Evolutionary conservation across 2,329 filamentous ascomycete genomes (phyloP).

Genomic region (Leptographium galeiforme): DNA sequence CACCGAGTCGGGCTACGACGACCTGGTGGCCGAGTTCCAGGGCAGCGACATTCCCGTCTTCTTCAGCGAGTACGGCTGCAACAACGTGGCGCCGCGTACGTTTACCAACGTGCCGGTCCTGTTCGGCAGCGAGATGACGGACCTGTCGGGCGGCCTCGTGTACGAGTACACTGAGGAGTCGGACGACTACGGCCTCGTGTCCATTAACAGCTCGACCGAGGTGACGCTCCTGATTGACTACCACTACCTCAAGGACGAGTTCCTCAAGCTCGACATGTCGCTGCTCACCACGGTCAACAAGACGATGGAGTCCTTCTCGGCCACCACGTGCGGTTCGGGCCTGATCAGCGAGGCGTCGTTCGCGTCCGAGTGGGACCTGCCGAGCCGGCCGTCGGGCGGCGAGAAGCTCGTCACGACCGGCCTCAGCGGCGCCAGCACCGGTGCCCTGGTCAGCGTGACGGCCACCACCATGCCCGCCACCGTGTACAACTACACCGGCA

Average conservation of each 20-base stretch:
- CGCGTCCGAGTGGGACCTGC: not conserved
- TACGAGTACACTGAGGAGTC: conserved; percentile 62
- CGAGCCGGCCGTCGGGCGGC: conserved; percentile 1
- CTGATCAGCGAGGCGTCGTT: not conserved
- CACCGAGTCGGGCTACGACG: conserved; percentile 37
- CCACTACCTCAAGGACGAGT: not conserved
- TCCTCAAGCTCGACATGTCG: not conserved
- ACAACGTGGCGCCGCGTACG: conserved; percentile 47
- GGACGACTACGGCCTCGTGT: conserved; percentile 33
- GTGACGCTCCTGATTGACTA: conserved; percentile 2
- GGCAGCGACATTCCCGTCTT: conserved; percentile 56
- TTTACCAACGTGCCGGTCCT: conserved; percentile 61
- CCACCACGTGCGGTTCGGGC: not conserved
- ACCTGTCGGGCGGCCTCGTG: conserved; percentile 56
- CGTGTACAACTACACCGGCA: conserved; percentile 3
- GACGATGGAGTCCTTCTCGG: not conserved
- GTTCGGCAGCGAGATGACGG: conserved; percentile 53
- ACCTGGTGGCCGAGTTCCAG: conserved; percentile 48
- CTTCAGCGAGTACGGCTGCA: conserved; percentile 68
- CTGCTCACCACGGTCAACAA: not conserved
- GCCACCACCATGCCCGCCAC: conserved; percentile 4
- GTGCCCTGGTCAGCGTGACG: conserved; percentile 2
- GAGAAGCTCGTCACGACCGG: not conserved
- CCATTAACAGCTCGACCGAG: conserved; percentile 4
- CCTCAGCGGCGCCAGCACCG: conserved; percentile 1